Evolutionary conservation across 2,329 filamentous ascomycete genomes (phyloP).

Genomic region (Aspergillus texensis): DNA sequence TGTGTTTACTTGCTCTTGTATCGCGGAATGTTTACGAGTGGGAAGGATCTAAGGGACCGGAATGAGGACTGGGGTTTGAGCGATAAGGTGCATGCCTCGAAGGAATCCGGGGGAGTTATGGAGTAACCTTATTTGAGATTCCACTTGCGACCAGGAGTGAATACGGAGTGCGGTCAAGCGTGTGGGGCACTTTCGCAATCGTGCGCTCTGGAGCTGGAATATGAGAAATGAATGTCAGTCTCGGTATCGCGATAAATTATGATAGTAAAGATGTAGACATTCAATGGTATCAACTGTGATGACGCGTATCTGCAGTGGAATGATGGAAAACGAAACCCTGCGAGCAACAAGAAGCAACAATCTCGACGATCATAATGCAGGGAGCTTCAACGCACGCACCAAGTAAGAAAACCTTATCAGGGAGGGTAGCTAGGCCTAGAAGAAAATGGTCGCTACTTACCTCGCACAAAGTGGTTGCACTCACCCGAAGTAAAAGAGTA

Average conservation of each 20-base stretch:
- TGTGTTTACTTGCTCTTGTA: slow-evolving; percentile 14
- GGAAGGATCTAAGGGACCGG: slow-evolving; percentile 12
- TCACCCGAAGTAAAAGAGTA: slow-evolving; percentile 2
- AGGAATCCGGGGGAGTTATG: slow-evolving; percentile 9
- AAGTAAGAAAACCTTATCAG: slow-evolving; percentile 3
- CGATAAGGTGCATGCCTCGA: slow-evolving; percentile 15
- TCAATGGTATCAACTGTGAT: slow-evolving; percentile 13
- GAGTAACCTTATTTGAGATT: slow-evolving; percentile 1
- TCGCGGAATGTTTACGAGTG: slow-evolving; percentile 15
- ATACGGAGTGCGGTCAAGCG: slow-evolving; percentile 11
- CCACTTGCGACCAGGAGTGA: slow-evolving; percentile 3
- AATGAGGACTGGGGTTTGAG: slow-evolving; percentile 12
- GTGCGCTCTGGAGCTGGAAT: neutral
- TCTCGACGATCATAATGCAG: slow-evolving; percentile 25
- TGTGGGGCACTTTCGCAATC: neutral
- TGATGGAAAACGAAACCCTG: slow-evolving; percentile 9
- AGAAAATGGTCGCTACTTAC: slow-evolving; percentile 9
- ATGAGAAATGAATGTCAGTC: neutral
- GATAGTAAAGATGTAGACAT: slow-evolving; percentile 1
- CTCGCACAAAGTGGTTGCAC: slow-evolving; percentile 18
- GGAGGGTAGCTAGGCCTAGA: slow-evolving; percentile 7
- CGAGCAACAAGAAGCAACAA: slow-evolving; percentile 11
- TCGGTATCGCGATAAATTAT: slow-evolving; percentile 10
- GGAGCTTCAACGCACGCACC: slow-evolving; percentile 17
- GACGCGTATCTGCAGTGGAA: slow-evolving; percentile 24